phyloP scores from a whole-genome alignment of 176 grass and related monocot species.

The Zea luxurians region DNA sequence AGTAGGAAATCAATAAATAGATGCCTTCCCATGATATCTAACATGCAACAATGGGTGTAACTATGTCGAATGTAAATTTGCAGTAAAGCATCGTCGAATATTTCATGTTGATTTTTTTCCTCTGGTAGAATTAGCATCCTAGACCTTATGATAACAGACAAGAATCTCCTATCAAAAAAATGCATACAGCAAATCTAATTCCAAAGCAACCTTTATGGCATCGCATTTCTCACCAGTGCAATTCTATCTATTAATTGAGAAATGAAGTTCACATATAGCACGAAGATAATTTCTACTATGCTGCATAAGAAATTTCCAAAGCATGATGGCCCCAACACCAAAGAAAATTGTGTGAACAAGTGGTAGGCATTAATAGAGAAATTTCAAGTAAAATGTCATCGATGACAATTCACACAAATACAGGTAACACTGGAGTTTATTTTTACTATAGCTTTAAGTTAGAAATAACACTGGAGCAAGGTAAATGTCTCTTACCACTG shows the following conservation, averaged over 20 bases:
- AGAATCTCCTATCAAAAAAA: neutral
- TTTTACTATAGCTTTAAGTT: neutral
- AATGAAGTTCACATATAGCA: neutral
- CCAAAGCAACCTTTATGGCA: neutral
- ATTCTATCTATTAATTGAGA: neutral
- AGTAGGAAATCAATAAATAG: neutral
- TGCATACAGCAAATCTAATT: slow-evolving; percentile 7
- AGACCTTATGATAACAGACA: slow-evolving; percentile 8
- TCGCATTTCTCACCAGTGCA: neutral
- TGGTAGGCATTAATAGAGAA: neutral
- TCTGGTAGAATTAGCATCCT: neutral
- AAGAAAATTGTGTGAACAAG: neutral
- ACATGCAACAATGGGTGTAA: neutral
- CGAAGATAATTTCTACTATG: slow-evolving; percentile 14
- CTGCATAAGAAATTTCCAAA: slow-evolving; percentile 3
- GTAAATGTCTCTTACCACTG: slow-evolving; percentile 38
- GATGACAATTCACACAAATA: neutral
- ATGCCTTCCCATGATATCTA: neutral
- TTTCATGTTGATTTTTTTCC: neutral
- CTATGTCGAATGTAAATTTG: neutral
- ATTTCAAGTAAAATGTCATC: slow-evolving; percentile 27
- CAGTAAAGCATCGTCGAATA: slow-evolving; percentile 1
- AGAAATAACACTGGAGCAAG: slow-evolving; percentile 12
- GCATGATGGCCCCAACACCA: neutral
- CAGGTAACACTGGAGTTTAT: neutral